phyloP scores from a whole-genome alignment of 2,329 filamentous ascomycete species.

The Alternaria ventricosa region DNA sequence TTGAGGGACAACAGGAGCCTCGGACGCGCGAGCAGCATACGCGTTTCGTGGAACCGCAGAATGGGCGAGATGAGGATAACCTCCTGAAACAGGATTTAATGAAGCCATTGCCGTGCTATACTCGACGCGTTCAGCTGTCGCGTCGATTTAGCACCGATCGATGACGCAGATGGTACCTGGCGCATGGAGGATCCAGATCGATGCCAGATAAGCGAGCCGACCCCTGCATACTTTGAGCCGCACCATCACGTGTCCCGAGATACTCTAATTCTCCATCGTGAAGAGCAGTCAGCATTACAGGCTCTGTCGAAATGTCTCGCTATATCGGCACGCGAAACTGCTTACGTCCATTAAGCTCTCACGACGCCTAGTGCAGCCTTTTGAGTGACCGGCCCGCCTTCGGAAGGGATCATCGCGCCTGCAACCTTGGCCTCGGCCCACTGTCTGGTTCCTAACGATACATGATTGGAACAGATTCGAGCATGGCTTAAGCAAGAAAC shows the following conservation, averaged over 20 bases:
- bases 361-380: background rate
- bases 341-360: background rate
- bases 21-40: background rate
- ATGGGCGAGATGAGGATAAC: background rate
- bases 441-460: background rate
- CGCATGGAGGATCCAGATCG: slow-evolving; percentile 31
- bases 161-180: slow-evolving; percentile 38
- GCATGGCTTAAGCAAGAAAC: background rate
- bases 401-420: background rate
- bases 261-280: background rate
- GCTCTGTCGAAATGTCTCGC: too few species aligned
- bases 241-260: background rate
- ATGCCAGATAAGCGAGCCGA: slow-evolving; percentile 28
- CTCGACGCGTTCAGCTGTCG: slow-evolving; percentile 21
- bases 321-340: rapidly evolving
- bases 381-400: background rate
- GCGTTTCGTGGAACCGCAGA: background rate
- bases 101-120: background rate
- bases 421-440: background rate
- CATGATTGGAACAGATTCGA: background rate
- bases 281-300: background rate
- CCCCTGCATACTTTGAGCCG: slow-evolving; percentile 4
- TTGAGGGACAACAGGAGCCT: background rate
- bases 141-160: slow-evolving; percentile 28
- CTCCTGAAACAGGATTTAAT: background rate